These are phyloP conservation scores for Tylopilus sp. DNA, from an alignment of 768 basidiomycete species.

Conservation along the genomic window DNA sequence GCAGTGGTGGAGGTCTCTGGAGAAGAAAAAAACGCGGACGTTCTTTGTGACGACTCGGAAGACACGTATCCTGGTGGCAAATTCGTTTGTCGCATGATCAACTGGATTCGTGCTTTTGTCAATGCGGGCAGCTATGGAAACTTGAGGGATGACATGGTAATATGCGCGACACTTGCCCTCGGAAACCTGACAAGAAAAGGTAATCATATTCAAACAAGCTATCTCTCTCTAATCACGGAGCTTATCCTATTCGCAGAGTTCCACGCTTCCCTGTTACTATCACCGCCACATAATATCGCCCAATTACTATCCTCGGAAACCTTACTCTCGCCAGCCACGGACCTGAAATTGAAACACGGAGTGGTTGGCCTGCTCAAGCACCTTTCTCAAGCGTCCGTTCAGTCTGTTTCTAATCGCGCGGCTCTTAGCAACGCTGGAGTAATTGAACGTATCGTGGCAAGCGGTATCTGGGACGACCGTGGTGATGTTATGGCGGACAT, in stretches of 20 bases:
- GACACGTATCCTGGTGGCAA: conserved; percentile 57
- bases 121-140: conserved; percentile 31
- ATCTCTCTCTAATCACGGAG: background rate
- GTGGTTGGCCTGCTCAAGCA: conserved; percentile 85
- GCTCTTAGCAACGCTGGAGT: conserved; percentile 60
- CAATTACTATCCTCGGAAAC: conserved; percentile 53
- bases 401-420: conserved; percentile 54
- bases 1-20: conserved; percentile 83
- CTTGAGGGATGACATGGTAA: conserved; percentile 69
- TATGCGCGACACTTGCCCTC: conserved; percentile 78
- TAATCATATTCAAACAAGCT: conserved; percentile 25
- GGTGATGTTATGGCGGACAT: conserved; percentile 79
- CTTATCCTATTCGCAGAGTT: conserved; percentile 41
- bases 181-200: conserved; percentile 81
- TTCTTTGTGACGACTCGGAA: conserved; percentile 70
- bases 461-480: conserved; percentile 66
- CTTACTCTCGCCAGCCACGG: conserved; percentile 52
- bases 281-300: conserved; percentile 63
- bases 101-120: conserved; percentile 67
- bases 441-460: conserved; percentile 56
- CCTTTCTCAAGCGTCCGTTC: conserved; percentile 66
- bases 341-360: conserved; percentile 87
- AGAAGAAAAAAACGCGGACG: conserved; percentile 73
- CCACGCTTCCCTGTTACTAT: conserved; percentile 57
- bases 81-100: conserved; percentile 70